These are phyloP conservation scores for Pelargonium citronellum DNA, from an alignment of 441 rosid genomes.

Conservation along the genomic window DNA sequence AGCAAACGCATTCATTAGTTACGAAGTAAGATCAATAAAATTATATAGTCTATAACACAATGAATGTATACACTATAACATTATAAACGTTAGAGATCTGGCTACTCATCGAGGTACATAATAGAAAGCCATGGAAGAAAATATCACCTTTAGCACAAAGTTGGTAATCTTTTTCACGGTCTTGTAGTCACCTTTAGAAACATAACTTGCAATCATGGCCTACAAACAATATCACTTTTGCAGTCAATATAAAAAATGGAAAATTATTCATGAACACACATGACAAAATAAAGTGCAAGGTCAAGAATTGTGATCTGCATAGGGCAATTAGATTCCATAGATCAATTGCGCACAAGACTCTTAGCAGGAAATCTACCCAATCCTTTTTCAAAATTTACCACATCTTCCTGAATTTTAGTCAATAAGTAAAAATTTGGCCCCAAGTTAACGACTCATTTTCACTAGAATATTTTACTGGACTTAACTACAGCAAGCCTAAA, in stretches of 20 bases:
- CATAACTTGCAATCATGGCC: constrained; percentile 78
- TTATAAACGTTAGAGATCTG: not conserved
- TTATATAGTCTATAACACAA: not conserved
- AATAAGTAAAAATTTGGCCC: not conserved
- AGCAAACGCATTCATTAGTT: not conserved
- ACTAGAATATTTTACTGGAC: not conserved
- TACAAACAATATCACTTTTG: constrained; percentile 24
- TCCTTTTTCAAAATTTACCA: not conserved
- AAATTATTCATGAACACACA: not conserved
- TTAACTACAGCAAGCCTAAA: not conserved
- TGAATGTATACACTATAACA: not conserved
- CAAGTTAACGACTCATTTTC: not conserved
- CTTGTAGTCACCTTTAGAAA: constrained; percentile 61
- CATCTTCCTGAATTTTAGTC: not conserved
- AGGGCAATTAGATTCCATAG: not conserved
- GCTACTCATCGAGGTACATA: not conserved
- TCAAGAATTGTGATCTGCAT: not conserved
- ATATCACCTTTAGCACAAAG: constrained; percentile 64
- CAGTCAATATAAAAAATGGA: constrained; percentile 11
- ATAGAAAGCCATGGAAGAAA: constrained; percentile 16
- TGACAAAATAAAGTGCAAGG: not conserved
- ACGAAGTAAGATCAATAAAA: not conserved
- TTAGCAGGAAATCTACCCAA: not conserved
- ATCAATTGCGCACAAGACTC: not conserved
- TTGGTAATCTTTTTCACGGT: constrained; percentile 61